These are phyloP conservation scores for Sporisorium exsertum DNA, from an alignment of 1,284 basidiomycete species.

Conservation along the genomic window DNA sequence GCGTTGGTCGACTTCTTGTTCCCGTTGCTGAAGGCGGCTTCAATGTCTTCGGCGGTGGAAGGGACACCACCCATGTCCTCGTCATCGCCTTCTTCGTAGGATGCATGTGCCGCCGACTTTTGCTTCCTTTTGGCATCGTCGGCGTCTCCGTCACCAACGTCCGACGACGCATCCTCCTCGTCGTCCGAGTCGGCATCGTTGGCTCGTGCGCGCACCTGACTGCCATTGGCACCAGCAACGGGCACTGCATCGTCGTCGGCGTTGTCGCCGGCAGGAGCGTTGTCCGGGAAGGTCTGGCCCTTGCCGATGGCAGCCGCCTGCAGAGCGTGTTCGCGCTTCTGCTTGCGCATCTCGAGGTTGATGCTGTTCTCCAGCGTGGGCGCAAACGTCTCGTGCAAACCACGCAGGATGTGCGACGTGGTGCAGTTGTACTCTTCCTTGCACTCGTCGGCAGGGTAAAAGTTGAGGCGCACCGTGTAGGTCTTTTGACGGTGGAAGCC, in stretches of 20 bases:
- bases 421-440: conserved; percentile 84
- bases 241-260: conserved; percentile 73
- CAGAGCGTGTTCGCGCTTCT: conserved; percentile 82
- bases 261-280: conserved; percentile 62
- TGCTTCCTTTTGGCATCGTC: conserved; percentile 76
- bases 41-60: conserved; percentile 74
- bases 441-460: conserved; percentile 91
- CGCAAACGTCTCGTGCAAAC: conserved; percentile 83
- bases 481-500: conserved; percentile 78
- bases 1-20: conserved; percentile 41
- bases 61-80: conserved; percentile 49
- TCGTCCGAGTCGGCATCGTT: conserved; percentile 59
- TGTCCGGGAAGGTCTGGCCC: conserved; percentile 74
- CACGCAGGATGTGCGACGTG: conserved; percentile 79
- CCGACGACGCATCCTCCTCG: conserved; percentile 52
- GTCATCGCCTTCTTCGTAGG: conserved; percentile 75
- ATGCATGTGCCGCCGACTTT: conserved; percentile 78
- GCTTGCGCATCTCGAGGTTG: conserved; percentile 84
- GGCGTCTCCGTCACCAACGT: conserved; percentile 78
- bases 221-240: conserved; percentile 61
- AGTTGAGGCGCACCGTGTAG: conserved; percentile 84
- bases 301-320: conserved; percentile 85
- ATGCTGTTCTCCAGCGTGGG: conserved; percentile 88
- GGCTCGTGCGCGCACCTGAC: conserved; percentile 26
- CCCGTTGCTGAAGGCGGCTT: conserved; percentile 74